Percentiles rank a stretch among this genome's conserved stretches.
These are phyloP conservation scores for Gossypioides kirkii DNA, from an alignment of 345 rosid genomes.

Conservation along the genomic window DNA sequence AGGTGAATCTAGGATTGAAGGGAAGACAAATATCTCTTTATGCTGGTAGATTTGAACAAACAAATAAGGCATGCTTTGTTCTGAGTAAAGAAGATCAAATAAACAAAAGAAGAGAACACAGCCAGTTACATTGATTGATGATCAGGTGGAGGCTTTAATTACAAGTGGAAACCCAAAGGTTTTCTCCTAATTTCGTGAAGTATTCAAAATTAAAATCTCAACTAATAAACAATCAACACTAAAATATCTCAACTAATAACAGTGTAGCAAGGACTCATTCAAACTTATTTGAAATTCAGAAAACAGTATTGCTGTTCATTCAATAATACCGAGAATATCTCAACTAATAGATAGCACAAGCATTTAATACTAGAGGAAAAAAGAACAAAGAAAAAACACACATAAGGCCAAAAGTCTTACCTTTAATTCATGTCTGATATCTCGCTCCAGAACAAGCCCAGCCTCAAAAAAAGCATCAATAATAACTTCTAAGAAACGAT, in stretches of 20 bases:
- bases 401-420: constrained; percentile 26
- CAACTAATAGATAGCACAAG: neutral
- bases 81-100: too few species aligned
- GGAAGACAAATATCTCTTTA: neutral
- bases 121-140: too few species aligned
- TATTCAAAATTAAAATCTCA: too few species aligned
- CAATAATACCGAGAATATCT: neutral
- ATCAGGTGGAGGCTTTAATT: too few species aligned
- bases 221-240: too few species aligned
- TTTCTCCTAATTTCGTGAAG: too few species aligned
- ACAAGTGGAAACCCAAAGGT: too few species aligned
- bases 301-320: too few species aligned
- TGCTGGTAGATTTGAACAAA: neutral
- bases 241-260: too few species aligned
- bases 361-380: neutral
- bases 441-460: constrained; percentile 82
- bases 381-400: neutral
- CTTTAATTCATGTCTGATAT: constrained; percentile 62
- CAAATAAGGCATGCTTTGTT: neutral
- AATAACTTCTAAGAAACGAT: constrained; percentile 58
- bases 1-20: neutral
- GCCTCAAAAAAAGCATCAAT: constrained; percentile 72
- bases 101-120: too few species aligned
- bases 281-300: too few species aligned
- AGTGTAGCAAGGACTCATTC: too few species aligned